phyloP scores from a whole-genome alignment of 2,329 filamentous ascomycete genomes.

The Colletotrichum australisinense region DNA sequence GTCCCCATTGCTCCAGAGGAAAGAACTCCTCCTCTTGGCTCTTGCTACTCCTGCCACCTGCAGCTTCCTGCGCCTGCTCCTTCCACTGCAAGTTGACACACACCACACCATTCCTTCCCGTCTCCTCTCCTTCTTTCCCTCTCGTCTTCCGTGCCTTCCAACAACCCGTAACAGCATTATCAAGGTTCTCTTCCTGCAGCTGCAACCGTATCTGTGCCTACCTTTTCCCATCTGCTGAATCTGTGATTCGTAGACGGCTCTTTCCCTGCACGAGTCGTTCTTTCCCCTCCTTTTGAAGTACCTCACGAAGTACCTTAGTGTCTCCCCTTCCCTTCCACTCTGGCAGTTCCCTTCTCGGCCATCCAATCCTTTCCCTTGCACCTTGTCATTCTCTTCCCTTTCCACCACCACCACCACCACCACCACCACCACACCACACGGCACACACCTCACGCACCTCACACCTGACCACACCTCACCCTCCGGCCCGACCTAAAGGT shows the following conservation, averaged over 20 bases:
- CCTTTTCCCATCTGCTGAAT: background rate
- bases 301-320: background rate
- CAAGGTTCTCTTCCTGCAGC: background rate
- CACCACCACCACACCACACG: background rate
- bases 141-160: background rate
- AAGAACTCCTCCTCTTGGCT: background rate
- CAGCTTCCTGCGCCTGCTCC: background rate
- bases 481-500: background rate
- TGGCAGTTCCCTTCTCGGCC: background rate
- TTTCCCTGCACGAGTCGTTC: conserved; percentile 7
- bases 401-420: background rate
- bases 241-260: background rate
- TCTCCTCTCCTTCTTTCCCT: background rate
- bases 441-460: background rate
- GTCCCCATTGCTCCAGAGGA: background rate
- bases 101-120: background rate
- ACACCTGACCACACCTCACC: background rate
- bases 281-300: background rate
- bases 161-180: background rate
- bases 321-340: conserved; percentile 3
- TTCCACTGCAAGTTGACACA: background rate
- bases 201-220: background rate
- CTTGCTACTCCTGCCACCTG: background rate
- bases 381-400: background rate
- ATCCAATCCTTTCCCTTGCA: background rate